Percentiles rank a stretch among this genome's conserved stretches.
These are phyloP conservation scores for Volutella citrinella DNA, from an alignment of 2,329 filamentous ascomycete genomes.

Conservation along the genomic window DNA sequence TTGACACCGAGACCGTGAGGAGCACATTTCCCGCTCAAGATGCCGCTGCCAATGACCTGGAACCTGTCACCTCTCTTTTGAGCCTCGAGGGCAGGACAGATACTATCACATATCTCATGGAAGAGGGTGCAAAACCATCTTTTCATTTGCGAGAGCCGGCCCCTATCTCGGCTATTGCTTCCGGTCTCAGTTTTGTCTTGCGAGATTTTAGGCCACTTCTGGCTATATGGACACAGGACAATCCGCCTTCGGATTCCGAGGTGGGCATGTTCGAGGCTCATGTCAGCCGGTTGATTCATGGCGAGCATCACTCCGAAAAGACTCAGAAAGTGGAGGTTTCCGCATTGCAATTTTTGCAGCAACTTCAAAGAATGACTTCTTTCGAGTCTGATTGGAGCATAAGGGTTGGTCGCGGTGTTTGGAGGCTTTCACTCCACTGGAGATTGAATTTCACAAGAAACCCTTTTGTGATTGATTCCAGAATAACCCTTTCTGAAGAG, in stretches of 20 bases:
- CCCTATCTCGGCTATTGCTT: neutral
- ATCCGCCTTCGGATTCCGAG: neutral
- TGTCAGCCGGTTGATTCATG: too few relatives aligned
- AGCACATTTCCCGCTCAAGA: too few relatives aligned
- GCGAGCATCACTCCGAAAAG: too few relatives aligned
- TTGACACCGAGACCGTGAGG: too few relatives aligned
- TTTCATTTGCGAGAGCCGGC: fast-evolving
- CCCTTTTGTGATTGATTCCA: neutral
- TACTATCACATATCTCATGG: neutral
- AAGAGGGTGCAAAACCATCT: neutral
- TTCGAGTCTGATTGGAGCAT: neutral
- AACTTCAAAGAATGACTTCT: neutral
- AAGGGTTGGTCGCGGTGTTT: neutral
- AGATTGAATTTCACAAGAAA: neutral
- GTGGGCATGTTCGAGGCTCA: neutral
- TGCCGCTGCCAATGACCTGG: too few relatives aligned
- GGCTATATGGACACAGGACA: neutral
- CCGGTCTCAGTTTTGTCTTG: neutral
- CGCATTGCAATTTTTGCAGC: neutral
- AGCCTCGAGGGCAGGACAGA: neutral
- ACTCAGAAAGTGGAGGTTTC: too few relatives aligned
- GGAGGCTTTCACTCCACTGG: neutral
- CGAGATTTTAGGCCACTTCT: neutral
- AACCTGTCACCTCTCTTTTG: too few relatives aligned
- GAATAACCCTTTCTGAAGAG: neutral